Percentiles rank a stretch among this genome's conserved stretches.
Conservation (phyloP, 1,139 yeast species). For the Geotrichum restrictum region DNA sequence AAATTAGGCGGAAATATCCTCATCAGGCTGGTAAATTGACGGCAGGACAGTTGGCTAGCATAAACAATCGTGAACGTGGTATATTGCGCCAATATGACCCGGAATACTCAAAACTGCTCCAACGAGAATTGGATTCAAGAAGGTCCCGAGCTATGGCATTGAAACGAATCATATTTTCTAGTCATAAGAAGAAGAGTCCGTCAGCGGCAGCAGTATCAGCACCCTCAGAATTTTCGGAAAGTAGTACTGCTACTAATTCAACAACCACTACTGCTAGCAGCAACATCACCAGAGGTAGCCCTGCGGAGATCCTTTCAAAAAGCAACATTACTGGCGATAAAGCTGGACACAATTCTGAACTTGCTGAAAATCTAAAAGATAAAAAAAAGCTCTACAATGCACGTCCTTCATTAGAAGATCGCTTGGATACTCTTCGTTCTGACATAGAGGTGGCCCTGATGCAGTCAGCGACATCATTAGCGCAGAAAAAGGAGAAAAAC, state of each 20-base stretch:
- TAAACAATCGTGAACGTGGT: constrained; percentile 1
- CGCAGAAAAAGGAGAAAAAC: background rate
- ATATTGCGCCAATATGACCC: background rate
- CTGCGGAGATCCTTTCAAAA: too few relatives aligned
- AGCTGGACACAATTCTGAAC: too few relatives aligned
- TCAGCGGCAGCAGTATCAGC: background rate
- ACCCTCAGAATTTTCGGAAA: too few relatives aligned
- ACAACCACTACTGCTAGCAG: too few relatives aligned
- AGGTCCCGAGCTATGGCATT: background rate
- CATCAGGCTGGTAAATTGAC: background rate
- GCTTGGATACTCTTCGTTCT: background rate
- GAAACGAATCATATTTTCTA: background rate
- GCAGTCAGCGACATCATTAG: background rate
- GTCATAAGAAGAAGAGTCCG: background rate
- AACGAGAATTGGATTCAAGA: background rate
- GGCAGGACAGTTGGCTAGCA: background rate
- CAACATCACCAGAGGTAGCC: too few relatives aligned
- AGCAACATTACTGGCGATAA: too few relatives aligned
- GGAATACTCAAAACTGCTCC: background rate
- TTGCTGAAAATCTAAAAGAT: background rate
- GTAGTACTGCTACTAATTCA: too few relatives aligned
- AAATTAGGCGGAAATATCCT: background rate
- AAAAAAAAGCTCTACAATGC: background rate
- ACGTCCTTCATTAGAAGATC: background rate
- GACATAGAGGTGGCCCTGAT: background rate